Base-by-base conservation (phyloP, 192 early-diverging fungal genomes). In the Phlyctochytrium bullatum region DNA sequence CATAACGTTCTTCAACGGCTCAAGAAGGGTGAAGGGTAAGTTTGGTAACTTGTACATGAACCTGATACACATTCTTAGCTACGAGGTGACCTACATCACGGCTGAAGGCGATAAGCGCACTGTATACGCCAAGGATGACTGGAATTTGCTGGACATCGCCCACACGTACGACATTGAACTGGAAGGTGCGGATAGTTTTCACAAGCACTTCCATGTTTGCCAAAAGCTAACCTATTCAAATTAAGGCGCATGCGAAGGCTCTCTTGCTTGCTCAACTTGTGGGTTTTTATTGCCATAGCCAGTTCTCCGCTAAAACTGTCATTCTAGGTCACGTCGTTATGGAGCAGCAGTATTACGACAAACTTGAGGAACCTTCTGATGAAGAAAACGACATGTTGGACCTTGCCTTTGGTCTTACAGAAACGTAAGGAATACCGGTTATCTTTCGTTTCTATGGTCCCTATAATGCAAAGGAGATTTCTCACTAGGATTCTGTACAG, bases 301-400 rank as follows among this genome's bases (percentile, higher is more conserved):
- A 27, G 20, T 23, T 75, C 47, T 6, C 10, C n/a, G 20, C 12
- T 63, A 1, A 4, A 68, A 34, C 74, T 71, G 79, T n/a, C n/a
- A n/a, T n/a, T n/a, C n/a, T n/a, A n/a, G n/a, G n/a, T 78, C 96
- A 98, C 74, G 89, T 98, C 32, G 90, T 98, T 28, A 74, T 93
- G 62, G 90, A 92, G 0, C 86, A 85, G 27, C 77, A 89, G 29
- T 86, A 89, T 64, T 98, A 87, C 76, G 85, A 92, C 34, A 88
- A 85, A 65, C 80, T 98, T 58, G 91, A 90, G 24, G 95, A 97
- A 73, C 96, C 96, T 1, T 86, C 89, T 2, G 96, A 98, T 74
- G 96, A 98, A 71, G 96, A 98, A 66, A 95, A 97, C 70, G 96
- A 98, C 75, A 97, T 98, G 95, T 75, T 98, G 50, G 96, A 98